Conservation (phyloP, 495 filamentous ascomycete species). For the Penicillium atrosanguineum region DNA sequence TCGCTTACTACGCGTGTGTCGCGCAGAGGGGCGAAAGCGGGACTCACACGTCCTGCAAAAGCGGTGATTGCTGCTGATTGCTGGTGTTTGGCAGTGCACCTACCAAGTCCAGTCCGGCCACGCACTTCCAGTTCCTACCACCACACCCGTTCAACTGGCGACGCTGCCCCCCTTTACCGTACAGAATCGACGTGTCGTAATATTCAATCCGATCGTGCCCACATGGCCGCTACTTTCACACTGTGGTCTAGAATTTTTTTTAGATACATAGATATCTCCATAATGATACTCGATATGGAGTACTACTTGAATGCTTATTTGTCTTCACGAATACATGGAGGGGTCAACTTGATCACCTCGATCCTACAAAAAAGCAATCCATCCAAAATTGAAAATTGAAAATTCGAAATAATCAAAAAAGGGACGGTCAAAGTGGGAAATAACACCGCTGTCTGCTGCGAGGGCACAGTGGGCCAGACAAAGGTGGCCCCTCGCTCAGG, state of each 20-base stretch:
- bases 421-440: slow-evolving; percentile 1
- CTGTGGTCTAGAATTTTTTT: not conserved
- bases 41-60: slow-evolving; percentile 3
- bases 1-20: slow-evolving; percentile 26
- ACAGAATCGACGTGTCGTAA: slow-evolving; percentile 29
- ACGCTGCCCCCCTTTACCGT: slow-evolving; percentile 5
- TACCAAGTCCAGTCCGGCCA: slow-evolving; percentile 15
- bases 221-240: slow-evolving; percentile 11
- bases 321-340: not conserved
- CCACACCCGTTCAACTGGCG: slow-evolving; percentile 6
- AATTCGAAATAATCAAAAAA: not conserved
- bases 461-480: slow-evolving; percentile 13
- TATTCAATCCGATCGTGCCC: slow-evolving; percentile 19
- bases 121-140: slow-evolving; percentile 26
- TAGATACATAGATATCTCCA: not conserved
- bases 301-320: not conserved
- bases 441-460: slow-evolving; percentile 10
- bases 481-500: slow-evolving; percentile 15
- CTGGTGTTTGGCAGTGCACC: not conserved
- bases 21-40: slow-evolving; percentile 19
- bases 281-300: not conserved
- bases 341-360: not conserved
- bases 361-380: not conserved
- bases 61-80: not conserved
- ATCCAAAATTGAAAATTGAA: slow-evolving; percentile 6